Evolutionary conservation across 148 eudicot genomes (phyloP).

Genomic region (Fallopia convolvulus): DNA sequence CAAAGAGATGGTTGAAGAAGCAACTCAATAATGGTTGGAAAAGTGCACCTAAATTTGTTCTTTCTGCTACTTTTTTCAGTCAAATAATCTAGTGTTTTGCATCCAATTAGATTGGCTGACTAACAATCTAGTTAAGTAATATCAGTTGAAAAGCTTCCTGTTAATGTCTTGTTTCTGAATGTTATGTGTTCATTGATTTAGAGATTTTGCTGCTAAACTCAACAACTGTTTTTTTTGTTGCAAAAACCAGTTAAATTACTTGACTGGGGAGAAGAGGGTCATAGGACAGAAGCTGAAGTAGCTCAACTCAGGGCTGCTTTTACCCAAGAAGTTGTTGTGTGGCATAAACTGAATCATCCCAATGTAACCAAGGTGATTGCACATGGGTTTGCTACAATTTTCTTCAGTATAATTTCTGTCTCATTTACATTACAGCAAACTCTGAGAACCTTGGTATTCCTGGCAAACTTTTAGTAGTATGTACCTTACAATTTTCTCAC

Average conservation of each 20-base stretch:
- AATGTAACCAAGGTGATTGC: constrained; percentile 70
- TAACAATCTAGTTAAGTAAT: background rate
- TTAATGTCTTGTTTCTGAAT: background rate
- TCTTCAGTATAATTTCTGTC: background rate
- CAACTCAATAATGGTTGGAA: background rate
- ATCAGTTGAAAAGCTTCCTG: background rate
- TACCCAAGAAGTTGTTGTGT: constrained; percentile 80
- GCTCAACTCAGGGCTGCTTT: constrained; percentile 71
- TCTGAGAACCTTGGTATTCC: too few relatives aligned
- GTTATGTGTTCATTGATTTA: background rate
- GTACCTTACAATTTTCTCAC: background rate
- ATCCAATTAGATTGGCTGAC: background rate
- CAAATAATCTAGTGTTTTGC: background rate
- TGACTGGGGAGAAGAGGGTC: constrained; percentile 94
- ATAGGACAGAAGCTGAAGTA: constrained; percentile 68
- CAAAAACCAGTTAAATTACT: constrained; percentile 64
- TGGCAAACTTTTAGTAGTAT: background rate
- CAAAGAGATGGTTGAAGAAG: background rate
- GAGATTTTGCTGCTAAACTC: background rate
- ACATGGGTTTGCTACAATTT: background rate
- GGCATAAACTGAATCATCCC: constrained; percentile 92
- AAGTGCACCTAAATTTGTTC: constrained; percentile 6
- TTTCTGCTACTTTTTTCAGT: background rate
- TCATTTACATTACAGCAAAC: background rate
- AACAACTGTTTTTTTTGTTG: background rate